These are phyloP conservation scores for Podila horticola DNA, from an alignment of 192 early-diverging fungal genomes.

Conservation along the genomic window DNA sequence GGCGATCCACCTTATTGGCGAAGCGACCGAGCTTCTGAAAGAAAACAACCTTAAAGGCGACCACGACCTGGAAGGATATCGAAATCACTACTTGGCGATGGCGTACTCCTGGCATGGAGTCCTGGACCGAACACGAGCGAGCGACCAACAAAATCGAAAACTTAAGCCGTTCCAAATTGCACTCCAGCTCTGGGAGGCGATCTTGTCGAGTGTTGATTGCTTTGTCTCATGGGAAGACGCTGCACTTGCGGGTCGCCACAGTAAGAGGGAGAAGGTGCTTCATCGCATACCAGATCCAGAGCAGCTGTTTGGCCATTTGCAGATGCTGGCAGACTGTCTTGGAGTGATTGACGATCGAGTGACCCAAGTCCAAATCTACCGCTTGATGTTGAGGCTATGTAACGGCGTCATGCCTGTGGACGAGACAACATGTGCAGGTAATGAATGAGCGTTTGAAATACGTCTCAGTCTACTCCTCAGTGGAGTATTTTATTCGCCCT, in stretches of 20 bases:
- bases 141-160: conserved; percentile 26
- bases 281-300: conserved; percentile 59
- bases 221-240: conserved; percentile 31
- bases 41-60: conserved; percentile 48
- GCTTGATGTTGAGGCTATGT: conserved; percentile 66
- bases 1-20: conserved; percentile 20
- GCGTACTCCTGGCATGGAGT: conserved; percentile 70
- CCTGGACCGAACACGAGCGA: conserved; percentile 48
- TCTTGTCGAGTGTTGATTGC: conserved; percentile 57
- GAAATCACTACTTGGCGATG: conserved; percentile 66
- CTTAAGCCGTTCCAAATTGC: conserved; percentile 61
- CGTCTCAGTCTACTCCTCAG: too few species aligned
- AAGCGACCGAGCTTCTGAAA: conserved; percentile 53
- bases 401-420: conserved; percentile 53
- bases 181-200: conserved; percentile 67
- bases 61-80: conserved; percentile 46
- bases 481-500: too few species aligned
- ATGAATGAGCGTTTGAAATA: background rate
- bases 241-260: conserved; percentile 5
- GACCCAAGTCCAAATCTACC: conserved; percentile 62
- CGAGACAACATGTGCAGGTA: conserved; percentile 47
- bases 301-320: conserved; percentile 62
- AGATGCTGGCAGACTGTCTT: conserved; percentile 70
- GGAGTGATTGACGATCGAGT: conserved; percentile 63
- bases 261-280: conserved; percentile 31